These are phyloP conservation scores for Diplogelasinospora grovesii DNA, from an alignment of 495 filamentous ascomycete species.

Conservation along the genomic window DNA sequence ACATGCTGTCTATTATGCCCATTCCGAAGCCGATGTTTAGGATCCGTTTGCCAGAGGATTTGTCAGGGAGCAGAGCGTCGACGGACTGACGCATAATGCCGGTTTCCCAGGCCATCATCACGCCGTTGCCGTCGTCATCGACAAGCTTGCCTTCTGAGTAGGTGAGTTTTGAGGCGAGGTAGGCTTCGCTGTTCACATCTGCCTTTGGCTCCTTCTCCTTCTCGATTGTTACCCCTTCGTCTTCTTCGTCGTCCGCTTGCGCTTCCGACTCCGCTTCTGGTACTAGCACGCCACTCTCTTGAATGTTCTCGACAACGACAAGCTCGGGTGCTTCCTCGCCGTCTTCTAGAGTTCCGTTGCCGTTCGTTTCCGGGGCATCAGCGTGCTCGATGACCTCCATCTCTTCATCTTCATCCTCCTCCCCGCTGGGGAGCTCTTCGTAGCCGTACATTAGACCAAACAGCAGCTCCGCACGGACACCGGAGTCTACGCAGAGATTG, in stretches of 20 bases:
- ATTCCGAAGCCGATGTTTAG: constrained; percentile 94
- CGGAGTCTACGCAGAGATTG: constrained; percentile 80
- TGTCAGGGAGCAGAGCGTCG: constrained; percentile 32
- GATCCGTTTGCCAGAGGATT: constrained; percentile 53
- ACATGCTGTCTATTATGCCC: constrained; percentile 87
- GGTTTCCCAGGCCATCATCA: constrained; percentile 97
- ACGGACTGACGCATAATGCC: constrained; percentile 81
- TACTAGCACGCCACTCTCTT: constrained; percentile 2
- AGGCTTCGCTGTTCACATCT: constrained; percentile 57
- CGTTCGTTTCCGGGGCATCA: too few relatives aligned
- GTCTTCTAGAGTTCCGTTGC: constrained; percentile 23
- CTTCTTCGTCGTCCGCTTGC: constrained; percentile 6
- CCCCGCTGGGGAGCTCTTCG: constrained; percentile 58
- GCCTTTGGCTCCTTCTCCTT: constrained; percentile 20
- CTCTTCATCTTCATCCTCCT: constrained; percentile 53
- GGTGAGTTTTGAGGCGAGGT: constrained; percentile 69
- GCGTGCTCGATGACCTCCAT: constrained; percentile 33
- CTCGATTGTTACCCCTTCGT: constrained; percentile 13
- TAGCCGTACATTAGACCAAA: constrained; percentile 72
- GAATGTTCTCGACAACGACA: constrained; percentile 15
- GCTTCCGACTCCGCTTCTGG: too few relatives aligned
- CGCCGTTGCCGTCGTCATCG: constrained; percentile 74
- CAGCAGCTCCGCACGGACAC: constrained; percentile 83
- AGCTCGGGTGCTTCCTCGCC: constrained; percentile 33
- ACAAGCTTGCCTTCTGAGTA: constrained; percentile 70